Evolutionary conservation across 805 yeast genomes (phyloP).

Genomic region (Ogataea naganishii): DNA sequence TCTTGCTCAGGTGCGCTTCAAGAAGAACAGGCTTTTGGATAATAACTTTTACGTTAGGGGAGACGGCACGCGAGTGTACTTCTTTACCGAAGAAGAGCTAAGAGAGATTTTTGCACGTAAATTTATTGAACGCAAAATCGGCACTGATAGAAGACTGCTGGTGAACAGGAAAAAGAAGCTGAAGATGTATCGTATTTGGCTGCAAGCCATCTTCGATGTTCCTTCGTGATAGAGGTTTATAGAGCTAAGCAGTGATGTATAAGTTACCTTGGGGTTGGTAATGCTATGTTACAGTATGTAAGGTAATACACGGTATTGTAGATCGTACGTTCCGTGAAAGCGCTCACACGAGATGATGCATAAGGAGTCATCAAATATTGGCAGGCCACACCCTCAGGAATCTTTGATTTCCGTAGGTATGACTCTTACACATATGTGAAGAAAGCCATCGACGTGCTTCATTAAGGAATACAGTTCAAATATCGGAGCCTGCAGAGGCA

Average conservation of each 20-base stretch:
- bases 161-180: slow-evolving; percentile 88
- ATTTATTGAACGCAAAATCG: slow-evolving; percentile 69
- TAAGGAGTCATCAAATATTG: too few relatives aligned
- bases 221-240: slow-evolving; percentile 7
- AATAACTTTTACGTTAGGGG: slow-evolving; percentile 96
- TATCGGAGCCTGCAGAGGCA: slow-evolving; percentile 37
- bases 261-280: too few relatives aligned
- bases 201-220: slow-evolving; percentile 77
- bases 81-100: slow-evolving; percentile 91
- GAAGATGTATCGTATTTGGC: slow-evolving; percentile 96
- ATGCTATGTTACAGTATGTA: too few relatives aligned
- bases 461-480: slow-evolving; percentile 35
- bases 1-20: slow-evolving; percentile 89
- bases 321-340: too few relatives aligned
- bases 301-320: too few relatives aligned
- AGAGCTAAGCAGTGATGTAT: too few relatives aligned
- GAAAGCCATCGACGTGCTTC: slow-evolving; percentile 54
- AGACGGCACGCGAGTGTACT: slow-evolving; percentile 95
- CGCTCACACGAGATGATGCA: too few relatives aligned
- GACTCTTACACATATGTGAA: slow-evolving; percentile 44
- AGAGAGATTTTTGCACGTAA: slow-evolving; percentile 57
- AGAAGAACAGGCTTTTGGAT: slow-evolving; percentile 75
- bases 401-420: slow-evolving; percentile 11
- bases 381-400: too few relatives aligned
- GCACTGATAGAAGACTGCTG: slow-evolving; percentile 81